Base-by-base conservation (phyloP, 495 filamentous ascomycete genomes). In the Aspergillus sclerotiicarbonarius region DNA sequence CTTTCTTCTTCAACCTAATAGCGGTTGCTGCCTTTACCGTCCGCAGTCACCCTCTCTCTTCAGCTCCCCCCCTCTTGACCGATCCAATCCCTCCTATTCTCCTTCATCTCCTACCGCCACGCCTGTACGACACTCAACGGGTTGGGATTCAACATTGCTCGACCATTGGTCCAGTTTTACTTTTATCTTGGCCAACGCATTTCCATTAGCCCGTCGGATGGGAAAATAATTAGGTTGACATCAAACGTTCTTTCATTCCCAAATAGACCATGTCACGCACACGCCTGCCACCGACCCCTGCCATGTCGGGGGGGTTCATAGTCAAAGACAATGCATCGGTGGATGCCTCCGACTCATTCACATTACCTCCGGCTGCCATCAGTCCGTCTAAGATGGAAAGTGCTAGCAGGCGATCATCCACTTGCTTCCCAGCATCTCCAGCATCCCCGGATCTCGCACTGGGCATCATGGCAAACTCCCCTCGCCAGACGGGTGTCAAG, bases 331-430 rank as follows among this genome's bases (percentile, higher is more conserved):
- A 86, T 59, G 75, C 80, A 33, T 71, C 66, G 37, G 68, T 78
- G 30, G 74, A 80, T 31, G 73, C 73, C 15, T 63, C 82, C 51
- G 87, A 90, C 62, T 76, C 82, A 12, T 96, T 97, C 65, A 82
- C 87, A 56, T 76, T 98, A 29, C 93, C 92, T 25, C 93, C 93
- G 7, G 90, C 93, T 10, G 92, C 93, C 21, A 77, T 91, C 43
- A 70, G 76, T 29, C 68, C 72, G 37, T 64, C 69, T 51, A 71
- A 66, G 44, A 69, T 66, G 50, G 69, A 73, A 20, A 67, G 65
- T 59, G 72, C 72, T 18, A 76, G 74, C 44, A 62, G 74, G 32
- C 76, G 79, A 0, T 72, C 80, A 19, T 68, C 77, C 35, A 73
- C 75, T 21, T 84, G 80, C 61, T 73, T 78, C 8, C 84, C 85